Conservation (phyloP, 495 filamentous ascomycete species). For the Hyaloscypha finlandica region DNA sequence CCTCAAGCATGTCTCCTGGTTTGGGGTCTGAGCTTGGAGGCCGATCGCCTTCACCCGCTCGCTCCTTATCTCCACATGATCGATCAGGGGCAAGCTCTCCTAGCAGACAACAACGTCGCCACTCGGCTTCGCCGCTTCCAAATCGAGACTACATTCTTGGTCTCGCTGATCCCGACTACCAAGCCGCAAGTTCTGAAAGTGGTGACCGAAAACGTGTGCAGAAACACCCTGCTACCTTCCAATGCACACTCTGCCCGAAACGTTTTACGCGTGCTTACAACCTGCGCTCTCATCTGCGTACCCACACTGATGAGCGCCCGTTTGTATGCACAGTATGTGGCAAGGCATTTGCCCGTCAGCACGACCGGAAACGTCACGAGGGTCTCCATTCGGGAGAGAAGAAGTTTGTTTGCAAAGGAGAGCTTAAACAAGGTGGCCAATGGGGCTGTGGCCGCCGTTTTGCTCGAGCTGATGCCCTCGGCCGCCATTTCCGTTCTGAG, state of each 20-base stretch:
- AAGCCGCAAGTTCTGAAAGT: constrained; percentile 58
- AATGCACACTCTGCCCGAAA: constrained; percentile 83
- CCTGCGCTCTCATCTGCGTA: constrained; percentile 85
- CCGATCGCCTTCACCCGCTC: constrained; percentile 49
- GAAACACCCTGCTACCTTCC: constrained; percentile 93
- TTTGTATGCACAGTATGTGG: constrained; percentile 96
- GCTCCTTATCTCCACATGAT: constrained; percentile 71
- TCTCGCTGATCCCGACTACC: constrained; percentile 84
- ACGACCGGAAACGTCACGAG: constrained; percentile 90
- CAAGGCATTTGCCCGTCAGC: constrained; percentile 94
- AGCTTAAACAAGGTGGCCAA: constrained; percentile 73
- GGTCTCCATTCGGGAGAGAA: constrained; percentile 90
- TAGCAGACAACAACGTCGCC: constrained; percentile 61
- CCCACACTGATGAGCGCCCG: constrained; percentile 88
- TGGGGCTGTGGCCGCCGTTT: constrained; percentile 96
- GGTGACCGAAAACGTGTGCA: constrained; percentile 74
- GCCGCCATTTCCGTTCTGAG: constrained; percentile 95
- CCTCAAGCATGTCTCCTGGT: constrained; percentile 34
- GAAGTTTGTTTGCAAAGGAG: constrained; percentile 95
- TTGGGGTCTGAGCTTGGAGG: constrained; percentile 46
- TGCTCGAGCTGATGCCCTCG: constrained; percentile 91
- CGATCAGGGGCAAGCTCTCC: constrained; percentile 61
- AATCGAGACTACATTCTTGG: constrained; percentile 93
- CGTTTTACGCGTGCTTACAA: constrained; percentile 90
- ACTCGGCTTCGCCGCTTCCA: constrained; percentile 83